Base-by-base conservation (phyloP, 768 basidiomycete species). In the Pleurotus sapidus region DNA sequence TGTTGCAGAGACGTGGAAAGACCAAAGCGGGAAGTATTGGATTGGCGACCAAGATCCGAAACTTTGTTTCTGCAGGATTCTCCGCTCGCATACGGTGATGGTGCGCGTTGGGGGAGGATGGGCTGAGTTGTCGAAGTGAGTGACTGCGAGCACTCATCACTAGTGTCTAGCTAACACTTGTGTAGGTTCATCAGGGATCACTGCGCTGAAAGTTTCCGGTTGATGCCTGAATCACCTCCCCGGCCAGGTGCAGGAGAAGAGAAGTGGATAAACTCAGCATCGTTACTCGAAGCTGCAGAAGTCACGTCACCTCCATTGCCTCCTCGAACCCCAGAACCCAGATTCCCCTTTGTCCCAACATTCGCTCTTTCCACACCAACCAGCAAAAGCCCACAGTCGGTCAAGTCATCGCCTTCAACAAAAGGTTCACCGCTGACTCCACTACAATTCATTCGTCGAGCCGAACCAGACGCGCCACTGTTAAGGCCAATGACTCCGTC, bases 81-180 rank as follows among this genome's bases (percentile, higher is more conserved):
- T 96, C 24, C 86, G 93, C 9, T 93, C 90, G 1, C 90, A 93
- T 64, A 94, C 91, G 0, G 94, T 96, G 60, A 97, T 97, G 95
- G 95, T 98, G 45, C 84, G 95, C 58, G 93, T 97, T 12, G 95
- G 95, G 24, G 95, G 95, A 37, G 95, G 95, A 15, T 98, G 95
- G 95, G 76, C 84, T 56, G 94, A 96, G 69, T 72, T 98, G 53
- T 93, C 92, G 17, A 93, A 87, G 94, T 95, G 68, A 46, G 87
- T 77, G 23, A 55, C 37, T 37, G 8, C 38, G 24, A 39, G 43
- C 23, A 46, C 9, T 11, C 49, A 50, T 18, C 49, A 5, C 18
- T 49, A 48, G 34, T 47, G 46, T 37, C 46, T 64, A 54, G 63
- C 45, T 34, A 43, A 60, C 60, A 48, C 12, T 59, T 55, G 56